Base-by-base conservation (phyloP, 176 grass and related monocot genomes). In the maize (Zea mays) region DNA sequence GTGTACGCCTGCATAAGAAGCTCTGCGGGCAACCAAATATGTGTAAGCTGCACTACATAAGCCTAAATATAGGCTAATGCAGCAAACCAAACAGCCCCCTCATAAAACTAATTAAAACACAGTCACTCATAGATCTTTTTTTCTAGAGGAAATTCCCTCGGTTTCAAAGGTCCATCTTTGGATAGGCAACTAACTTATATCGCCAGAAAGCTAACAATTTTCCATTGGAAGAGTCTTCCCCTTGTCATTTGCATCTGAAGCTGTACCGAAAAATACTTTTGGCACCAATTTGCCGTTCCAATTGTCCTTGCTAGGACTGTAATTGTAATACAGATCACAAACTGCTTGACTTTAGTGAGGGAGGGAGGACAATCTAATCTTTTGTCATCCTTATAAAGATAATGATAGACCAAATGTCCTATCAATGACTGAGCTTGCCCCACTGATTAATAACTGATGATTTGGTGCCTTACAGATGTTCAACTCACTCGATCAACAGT, bases 291-390 rank as follows among this genome's bases (percentile, higher is more conserved):
- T 63, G 50, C 41, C 14, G 35, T 55, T 40, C 7, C 11, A 55
- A 7, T 55, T 71, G 0, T 35, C 33, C 20, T 47, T 50, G 5
- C 8, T 38, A 20, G 2, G 0, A 10, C 20, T 65, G 3, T 8
- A 52, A 27, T 27, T 27, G 27, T 27, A 51, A 5, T 13, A 40
- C 36, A 51, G 3, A 12, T 2, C 15, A 54, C 2, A 39, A 54
- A 54, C 63, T 67, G 17, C 54, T 75, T 50, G n/a, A 35, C 62
- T 75, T 37, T 68, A 71, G 62, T 27, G 27, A 27, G 27, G 27
- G 27, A 0, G 27, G 27, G 27, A 27, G 27, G 27, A 27, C 27
- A 27, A 27, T 27, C 27, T 27, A 27, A 27, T 27, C 27, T 27
- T 27, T 27, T 27, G 27, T 1, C 27, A 27, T 27, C 27, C 27